These are phyloP conservation scores for Trichothecium roseum DNA, from an alignment of 2,329 filamentous ascomycete genomes.

Conservation along the genomic window DNA sequence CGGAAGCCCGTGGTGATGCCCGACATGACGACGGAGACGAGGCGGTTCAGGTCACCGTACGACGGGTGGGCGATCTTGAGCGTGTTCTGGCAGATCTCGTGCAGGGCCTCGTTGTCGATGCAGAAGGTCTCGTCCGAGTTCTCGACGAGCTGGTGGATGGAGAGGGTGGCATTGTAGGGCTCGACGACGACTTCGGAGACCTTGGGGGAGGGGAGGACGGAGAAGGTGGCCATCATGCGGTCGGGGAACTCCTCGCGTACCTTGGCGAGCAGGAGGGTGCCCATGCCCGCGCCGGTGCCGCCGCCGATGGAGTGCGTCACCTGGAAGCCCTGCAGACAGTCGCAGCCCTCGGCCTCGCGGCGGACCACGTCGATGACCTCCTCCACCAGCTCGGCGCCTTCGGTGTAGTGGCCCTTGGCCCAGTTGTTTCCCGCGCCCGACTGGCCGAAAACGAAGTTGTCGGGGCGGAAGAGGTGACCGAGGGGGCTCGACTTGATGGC, in stretches of 20 bases:
- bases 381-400: conserved; percentile 98
- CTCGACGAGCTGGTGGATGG: conserved; percentile 97
- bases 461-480: conserved; percentile 97
- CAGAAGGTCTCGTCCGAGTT: conserved; percentile 99
- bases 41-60: conserved; percentile 98
- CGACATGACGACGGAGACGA: conserved; percentile 99
- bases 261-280: conserved; percentile 98
- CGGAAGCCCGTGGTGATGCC: conserved; percentile 97
- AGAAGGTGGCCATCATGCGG: conserved; percentile 99
- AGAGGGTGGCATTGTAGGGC: conserved; percentile 99
- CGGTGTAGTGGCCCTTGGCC: conserved; percentile 99
- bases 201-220: conserved; percentile 96
- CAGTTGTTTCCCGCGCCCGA: conserved; percentile 99
- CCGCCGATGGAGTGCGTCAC: conserved; percentile 99
- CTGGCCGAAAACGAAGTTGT: conserved; percentile 99
- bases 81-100: conserved; percentile 99
- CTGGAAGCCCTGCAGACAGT: conserved; percentile 99
- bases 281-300: conserved; percentile 99
- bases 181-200: conserved; percentile 99
- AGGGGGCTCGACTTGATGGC: conserved; percentile 97
- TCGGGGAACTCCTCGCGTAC: conserved; percentile 99
- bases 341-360: conserved; percentile 95
- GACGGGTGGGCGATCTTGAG: conserved; percentile 98
- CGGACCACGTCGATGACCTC: conserved; percentile 97
- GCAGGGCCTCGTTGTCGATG: conserved; percentile 99